Conservation (phyloP, 1,284 basidiomycete genomes). For the Rhodotorula mucilaginosa region DNA sequence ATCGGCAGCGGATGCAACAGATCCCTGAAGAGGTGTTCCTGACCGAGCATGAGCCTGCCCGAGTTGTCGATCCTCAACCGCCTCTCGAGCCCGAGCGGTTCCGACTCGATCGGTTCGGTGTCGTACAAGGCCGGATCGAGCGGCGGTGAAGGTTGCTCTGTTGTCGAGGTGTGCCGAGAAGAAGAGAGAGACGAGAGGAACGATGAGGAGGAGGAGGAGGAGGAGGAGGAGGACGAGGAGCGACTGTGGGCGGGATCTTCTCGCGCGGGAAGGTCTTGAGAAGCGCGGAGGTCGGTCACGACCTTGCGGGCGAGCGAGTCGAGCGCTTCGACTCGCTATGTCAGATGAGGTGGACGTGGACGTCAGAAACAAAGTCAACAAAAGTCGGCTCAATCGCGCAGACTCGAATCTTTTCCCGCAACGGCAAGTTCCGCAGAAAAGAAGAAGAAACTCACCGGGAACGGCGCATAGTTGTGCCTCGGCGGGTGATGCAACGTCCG, state of each 20-base stretch:
- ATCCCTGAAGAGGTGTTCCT: conserved; percentile 39
- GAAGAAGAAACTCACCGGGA: conserved; percentile 19
- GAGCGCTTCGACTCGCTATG: conserved; percentile 37
- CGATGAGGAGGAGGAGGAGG: background rate
- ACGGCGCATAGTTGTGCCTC: conserved; percentile 40
- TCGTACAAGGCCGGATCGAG: background rate
- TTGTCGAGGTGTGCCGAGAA: background rate
- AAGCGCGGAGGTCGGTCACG: conserved; percentile 25
- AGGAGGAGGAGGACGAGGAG: background rate
- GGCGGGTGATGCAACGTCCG: conserved; percentile 38
- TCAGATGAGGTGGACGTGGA: background rate
- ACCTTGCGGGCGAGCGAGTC: conserved; percentile 37
- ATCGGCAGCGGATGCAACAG: conserved; percentile 37
- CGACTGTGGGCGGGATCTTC: background rate
- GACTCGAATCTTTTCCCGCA: too few species aligned
- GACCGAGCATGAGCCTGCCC: conserved; percentile 34
- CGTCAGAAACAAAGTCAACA: background rate
- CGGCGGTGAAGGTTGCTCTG: background rate
- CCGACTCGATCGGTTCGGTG: conserved; percentile 5
- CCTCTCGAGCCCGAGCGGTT: conserved; percentile 31
- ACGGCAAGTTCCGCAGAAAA: background rate
- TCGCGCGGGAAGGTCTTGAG: conserved; percentile 4
- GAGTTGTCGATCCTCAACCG: conserved; percentile 33
- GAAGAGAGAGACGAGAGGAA: background rate
- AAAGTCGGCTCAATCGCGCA: background rate